A percentile compares a stretch with the other conserved stretches of the same genome.
Evolutionary conservation across 1,139 yeast genomes (phyloP).

Genomic region (Meyerozyma guilliermondii): DNA sequence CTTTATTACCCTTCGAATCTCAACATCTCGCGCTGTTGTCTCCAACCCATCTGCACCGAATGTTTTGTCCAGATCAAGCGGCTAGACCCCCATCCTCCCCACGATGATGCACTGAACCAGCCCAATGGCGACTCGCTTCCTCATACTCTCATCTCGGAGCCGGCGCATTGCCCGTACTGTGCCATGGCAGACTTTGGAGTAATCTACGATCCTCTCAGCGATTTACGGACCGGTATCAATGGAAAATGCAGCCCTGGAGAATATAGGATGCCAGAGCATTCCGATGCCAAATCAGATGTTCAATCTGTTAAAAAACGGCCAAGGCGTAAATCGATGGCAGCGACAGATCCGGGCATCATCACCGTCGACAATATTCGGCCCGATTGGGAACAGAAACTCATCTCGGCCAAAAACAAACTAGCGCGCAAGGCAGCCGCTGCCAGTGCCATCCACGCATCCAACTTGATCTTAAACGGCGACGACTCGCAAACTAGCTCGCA

Average conservation of each 20-base stretch:
- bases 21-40: slow-evolving; percentile 85
- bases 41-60: slow-evolving; percentile 91
- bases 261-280: slow-evolving; percentile 14
- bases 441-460: slow-evolving; percentile 85
- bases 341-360: slow-evolving; percentile 60
- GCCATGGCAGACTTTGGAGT: slow-evolving; percentile 85
- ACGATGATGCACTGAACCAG: slow-evolving; percentile 44
- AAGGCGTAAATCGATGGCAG: slow-evolving; percentile 48
- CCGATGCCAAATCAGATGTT: neutral
- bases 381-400: slow-evolving; percentile 79
- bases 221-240: slow-evolving; percentile 49
- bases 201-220: slow-evolving; percentile 61
- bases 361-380: slow-evolving; percentile 83
- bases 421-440: slow-evolving; percentile 93
- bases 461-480: slow-evolving; percentile 41
- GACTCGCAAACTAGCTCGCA: slow-evolving; percentile 8
- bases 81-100: slow-evolving; percentile 93
- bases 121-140: slow-evolving; percentile 27
- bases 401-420: slow-evolving; percentile 65
- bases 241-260: slow-evolving; percentile 36
- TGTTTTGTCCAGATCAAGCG: slow-evolving; percentile 95
- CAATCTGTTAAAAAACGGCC: slow-evolving; percentile 1
- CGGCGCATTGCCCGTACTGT: slow-evolving; percentile 92
- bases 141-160: slow-evolving; percentile 71
- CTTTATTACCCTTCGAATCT: slow-evolving; percentile 75